Evolutionary conservation across 371 early-diverging fungal species (phyloP).

Genomic region (Actinomortierella wolfii): DNA sequence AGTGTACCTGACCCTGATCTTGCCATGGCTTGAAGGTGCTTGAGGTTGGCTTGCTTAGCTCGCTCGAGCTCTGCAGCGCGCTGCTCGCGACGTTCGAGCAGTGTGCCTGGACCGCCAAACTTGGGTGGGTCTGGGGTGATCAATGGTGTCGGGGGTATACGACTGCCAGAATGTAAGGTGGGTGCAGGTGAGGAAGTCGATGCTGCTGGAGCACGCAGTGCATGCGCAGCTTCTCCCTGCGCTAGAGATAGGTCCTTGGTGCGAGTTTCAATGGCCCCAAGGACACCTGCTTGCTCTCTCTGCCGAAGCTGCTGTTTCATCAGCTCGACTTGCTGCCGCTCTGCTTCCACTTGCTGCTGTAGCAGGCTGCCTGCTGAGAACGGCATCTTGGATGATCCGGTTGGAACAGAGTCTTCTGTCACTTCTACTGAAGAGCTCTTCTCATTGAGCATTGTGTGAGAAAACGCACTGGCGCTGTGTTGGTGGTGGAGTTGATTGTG

Average conservation of each 20-base stretch:
- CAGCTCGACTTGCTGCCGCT: slow-evolving; percentile 39
- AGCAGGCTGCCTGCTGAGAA: slow-evolving; percentile 41
- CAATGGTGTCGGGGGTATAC: slow-evolving; percentile 2
- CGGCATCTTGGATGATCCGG: slow-evolving; percentile 6
- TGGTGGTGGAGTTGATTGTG: no score
- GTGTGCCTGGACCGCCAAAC: slow-evolving; percentile 43
- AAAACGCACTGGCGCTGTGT: no score
- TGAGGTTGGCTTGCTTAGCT: slow-evolving; percentile 18
- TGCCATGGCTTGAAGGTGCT: no score
- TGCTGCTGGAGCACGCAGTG: slow-evolving; percentile 5
- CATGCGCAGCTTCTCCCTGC: background rate
- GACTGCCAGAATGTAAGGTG: slow-evolving; percentile 3
- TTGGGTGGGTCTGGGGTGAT: slow-evolving; percentile 7
- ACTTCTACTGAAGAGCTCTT: no score
- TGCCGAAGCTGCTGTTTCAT: slow-evolving; percentile 34
- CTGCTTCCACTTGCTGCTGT: slow-evolving; percentile 41
- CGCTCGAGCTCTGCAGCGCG: slow-evolving; percentile 24
- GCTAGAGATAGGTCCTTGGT: background rate
- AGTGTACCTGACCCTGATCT: no score
- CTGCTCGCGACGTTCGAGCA: slow-evolving; percentile 29
- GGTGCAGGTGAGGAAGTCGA: slow-evolving; percentile 5
- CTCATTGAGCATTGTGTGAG: no score
- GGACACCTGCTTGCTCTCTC: slow-evolving; percentile 39
- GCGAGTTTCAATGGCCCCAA: slow-evolving; percentile 24
- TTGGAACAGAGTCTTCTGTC: no score